phyloP scores from a whole-genome alignment of 1,284 basidiomycete genomes.

The Cystobasidium sp. region DNA sequence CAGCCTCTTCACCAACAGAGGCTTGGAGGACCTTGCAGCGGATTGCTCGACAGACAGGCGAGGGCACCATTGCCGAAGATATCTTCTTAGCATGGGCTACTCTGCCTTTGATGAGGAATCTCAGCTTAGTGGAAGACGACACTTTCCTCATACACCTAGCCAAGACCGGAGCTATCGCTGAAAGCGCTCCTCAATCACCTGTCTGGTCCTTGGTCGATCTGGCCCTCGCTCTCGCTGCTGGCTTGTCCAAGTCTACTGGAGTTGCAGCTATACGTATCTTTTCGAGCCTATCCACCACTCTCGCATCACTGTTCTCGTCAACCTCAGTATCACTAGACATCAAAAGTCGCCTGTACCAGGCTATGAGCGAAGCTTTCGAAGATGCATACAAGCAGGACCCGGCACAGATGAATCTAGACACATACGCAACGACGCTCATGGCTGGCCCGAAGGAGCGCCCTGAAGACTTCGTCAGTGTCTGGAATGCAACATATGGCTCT shows the following conservation, averaged over 20 bases:
- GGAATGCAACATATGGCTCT: slow-evolving; percentile 32
- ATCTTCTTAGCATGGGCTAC: slow-evolving; percentile 19
- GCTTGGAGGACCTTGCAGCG: slow-evolving; percentile 18
- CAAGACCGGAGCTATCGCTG: not conserved
- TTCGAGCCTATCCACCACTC: not conserved
- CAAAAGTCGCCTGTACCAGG: not conserved
- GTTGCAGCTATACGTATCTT: not conserved
- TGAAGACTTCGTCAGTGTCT: not conserved
- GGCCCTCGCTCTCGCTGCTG: not conserved
- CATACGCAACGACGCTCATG: not conserved
- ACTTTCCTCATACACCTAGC: slow-evolving; percentile 7
- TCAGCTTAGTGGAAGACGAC: not conserved
- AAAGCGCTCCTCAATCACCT: not conserved
- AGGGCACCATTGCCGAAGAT: not conserved
- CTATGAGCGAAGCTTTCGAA: slow-evolving; percentile 10
- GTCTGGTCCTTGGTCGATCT: slow-evolving; percentile 13
- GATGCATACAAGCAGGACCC: not conserved
- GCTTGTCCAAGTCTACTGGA: not conserved
- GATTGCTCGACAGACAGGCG: not conserved
- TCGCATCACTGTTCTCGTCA: not conserved
- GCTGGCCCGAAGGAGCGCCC: not conserved
- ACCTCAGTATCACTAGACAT: not conserved
- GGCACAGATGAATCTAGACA: not conserved
- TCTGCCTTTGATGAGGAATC: slow-evolving; percentile 13
- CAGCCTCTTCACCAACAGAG: not conserved